phyloP scores from a whole-genome alignment of 305 asterid genomes.

The Solanum aculeatissimum region DNA sequence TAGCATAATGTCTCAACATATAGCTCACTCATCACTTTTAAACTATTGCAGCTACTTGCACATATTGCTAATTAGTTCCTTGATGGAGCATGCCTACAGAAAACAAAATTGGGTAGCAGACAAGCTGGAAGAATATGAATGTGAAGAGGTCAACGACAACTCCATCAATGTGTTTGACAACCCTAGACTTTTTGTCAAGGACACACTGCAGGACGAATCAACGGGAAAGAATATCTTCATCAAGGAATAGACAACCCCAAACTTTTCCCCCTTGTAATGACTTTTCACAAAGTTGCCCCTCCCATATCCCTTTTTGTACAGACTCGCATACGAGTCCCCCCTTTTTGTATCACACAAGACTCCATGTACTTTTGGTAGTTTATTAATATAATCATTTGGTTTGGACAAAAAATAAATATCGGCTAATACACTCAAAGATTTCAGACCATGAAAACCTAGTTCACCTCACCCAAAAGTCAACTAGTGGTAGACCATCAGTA shows the following conservation, averaged over 20 bases:
- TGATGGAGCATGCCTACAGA: neutral
- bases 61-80: neutral
- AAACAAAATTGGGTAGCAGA: neutral
- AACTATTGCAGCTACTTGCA: neutral
- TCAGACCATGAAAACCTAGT: neutral
- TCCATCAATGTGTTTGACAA: neutral
- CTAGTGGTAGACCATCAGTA: neutral
- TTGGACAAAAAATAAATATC: neutral
- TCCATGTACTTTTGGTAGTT: neutral
- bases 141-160: neutral
- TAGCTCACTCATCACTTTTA: neutral
- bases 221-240: neutral
- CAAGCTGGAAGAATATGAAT: neutral
- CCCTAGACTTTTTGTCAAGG: neutral
- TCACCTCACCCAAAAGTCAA: neutral
- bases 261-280: neutral
- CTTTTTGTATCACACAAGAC: neutral
- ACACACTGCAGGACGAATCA: neutral
- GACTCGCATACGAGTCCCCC: neutral
- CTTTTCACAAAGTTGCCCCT: neutral
- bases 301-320: neutral
- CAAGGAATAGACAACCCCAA: neutral
- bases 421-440: neutral
- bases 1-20: neutral
- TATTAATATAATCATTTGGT: neutral